phyloP scores from a whole-genome alignment of 805 yeast species.

The Brettanomyces anomalus region DNA sequence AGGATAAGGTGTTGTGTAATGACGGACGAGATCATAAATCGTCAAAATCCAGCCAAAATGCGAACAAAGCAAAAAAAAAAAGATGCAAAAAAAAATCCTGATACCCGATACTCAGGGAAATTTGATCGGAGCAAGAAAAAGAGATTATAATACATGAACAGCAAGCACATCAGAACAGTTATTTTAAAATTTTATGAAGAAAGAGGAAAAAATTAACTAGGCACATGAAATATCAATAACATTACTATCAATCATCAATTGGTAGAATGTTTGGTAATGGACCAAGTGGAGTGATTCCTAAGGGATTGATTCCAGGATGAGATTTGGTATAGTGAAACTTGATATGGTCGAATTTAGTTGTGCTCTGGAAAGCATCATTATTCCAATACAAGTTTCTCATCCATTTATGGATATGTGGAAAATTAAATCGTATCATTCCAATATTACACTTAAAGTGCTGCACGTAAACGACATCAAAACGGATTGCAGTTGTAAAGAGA shows the following conservation, averaged over 20 bases:
- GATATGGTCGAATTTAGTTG: slow-evolving; percentile 85
- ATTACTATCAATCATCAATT: slow-evolving; percentile 17
- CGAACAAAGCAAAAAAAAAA: too few species aligned
- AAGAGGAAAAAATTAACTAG: too few species aligned
- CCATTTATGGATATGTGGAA: slow-evolving; percentile 76
- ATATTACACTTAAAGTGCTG: slow-evolving; percentile 94
- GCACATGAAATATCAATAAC: too few species aligned
- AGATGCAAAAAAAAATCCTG: too few species aligned
- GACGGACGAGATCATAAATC: too few species aligned
- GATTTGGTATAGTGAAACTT: slow-evolving; percentile 86
- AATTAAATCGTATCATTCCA: slow-evolving; percentile 68
- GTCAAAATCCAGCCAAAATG: too few species aligned
- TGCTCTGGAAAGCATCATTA: slow-evolving; percentile 52
- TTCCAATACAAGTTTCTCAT: slow-evolving; percentile 78
- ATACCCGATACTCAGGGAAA: too few species aligned
- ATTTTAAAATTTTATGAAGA: too few species aligned
- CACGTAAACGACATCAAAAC: slow-evolving; percentile 90
- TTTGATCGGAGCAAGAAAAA: too few species aligned
- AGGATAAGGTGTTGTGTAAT: too few species aligned
- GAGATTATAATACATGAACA: too few species aligned
- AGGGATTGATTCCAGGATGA: slow-evolving; percentile 73
- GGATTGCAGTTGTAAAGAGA: slow-evolving; percentile 74
- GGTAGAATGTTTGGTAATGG: slow-evolving; percentile 72
- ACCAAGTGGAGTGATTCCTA: slow-evolving; percentile 78
- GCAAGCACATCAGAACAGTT: too few species aligned